Conservation (phyloP, 1,284 basidiomycete genomes). For the Laetiporus sulphureus region DNA sequence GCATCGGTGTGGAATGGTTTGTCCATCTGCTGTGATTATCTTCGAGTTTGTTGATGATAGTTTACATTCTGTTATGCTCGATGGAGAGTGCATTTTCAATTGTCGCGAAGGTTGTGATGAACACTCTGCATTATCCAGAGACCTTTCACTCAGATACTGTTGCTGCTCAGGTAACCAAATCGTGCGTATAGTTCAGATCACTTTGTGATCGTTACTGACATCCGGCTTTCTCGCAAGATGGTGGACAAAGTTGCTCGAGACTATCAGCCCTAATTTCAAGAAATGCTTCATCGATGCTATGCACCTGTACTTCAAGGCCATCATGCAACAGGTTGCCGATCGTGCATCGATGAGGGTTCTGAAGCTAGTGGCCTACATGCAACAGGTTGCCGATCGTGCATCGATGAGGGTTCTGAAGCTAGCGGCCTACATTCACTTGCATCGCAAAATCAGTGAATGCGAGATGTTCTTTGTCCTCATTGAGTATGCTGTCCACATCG, state of each 20-base stretch:
- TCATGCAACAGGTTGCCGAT: conserved; percentile 36
- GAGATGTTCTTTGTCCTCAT: conserved; percentile 34
- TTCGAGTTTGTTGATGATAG: too few species aligned
- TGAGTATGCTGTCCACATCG: conserved; percentile 27
- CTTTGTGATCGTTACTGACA: background rate
- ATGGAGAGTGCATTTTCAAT: too few species aligned
- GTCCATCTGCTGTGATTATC: too few species aligned
- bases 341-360: conserved; percentile 27
- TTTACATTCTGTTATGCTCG: too few species aligned
- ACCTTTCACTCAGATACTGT: conserved; percentile 16
- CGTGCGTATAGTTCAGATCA: conserved; percentile 12
- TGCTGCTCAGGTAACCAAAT: conserved; percentile 16
- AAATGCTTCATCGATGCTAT: conserved; percentile 34
- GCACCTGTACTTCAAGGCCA: conserved; percentile 31
- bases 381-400: too few species aligned
- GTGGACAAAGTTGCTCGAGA: conserved; percentile 29
- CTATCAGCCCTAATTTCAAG: conserved; percentile 26
- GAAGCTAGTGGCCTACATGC: too few species aligned
- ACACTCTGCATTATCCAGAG: conserved; percentile 22
- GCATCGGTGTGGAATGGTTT: too few species aligned
- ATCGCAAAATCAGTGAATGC: conserved; percentile 36
- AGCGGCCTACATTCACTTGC: conserved; percentile 32
- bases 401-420: too few species aligned
- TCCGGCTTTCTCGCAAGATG: conserved; percentile 24
- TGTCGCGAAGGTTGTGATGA: conserved; percentile 28